Evolutionary conservation across 139 green algal genomes (phyloP).

Genomic region (Chlamydomonas incerta): DNA sequence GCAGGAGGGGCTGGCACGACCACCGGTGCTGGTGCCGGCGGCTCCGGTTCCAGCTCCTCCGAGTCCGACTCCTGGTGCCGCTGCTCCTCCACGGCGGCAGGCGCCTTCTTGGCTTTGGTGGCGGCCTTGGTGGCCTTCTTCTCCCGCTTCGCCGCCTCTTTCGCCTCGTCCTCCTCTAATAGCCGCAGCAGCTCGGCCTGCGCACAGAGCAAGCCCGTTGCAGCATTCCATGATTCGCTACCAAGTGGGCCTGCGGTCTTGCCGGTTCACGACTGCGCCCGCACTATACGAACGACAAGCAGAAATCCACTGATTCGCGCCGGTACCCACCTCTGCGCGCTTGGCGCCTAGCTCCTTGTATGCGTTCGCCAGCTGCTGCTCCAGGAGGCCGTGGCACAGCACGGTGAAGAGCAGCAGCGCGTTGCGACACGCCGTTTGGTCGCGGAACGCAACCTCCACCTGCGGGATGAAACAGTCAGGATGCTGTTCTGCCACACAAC

Average conservation of each 20-base stretch:
- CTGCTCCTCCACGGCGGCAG: background rate
- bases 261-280: too few species aligned
- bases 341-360: slow-evolving; percentile 58
- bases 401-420: slow-evolving; percentile 66
- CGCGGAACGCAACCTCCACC: slow-evolving; percentile 64
- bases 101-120: slow-evolving; percentile 30
- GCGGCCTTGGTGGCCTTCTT: slow-evolving; percentile 39
- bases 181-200: slow-evolving; percentile 36
- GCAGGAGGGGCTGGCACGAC: too few species aligned
- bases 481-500: too few species aligned
- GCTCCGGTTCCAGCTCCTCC: slow-evolving; percentile 9
- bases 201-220: too few species aligned
- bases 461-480: too few species aligned
- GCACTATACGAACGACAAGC: too few species aligned
- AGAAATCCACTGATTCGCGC: too few species aligned
- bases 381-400: slow-evolving; percentile 58
- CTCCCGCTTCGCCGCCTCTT: slow-evolving; percentile 30
- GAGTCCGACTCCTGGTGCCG: background rate
- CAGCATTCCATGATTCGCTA: too few species aligned
- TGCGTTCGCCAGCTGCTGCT: slow-evolving; percentile 58
- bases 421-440: slow-evolving; percentile 68
- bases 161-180: slow-evolving; percentile 40
- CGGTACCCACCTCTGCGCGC: slow-evolving; percentile 50
- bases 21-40: background rate
- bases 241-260: too few species aligned